Percentiles rank a stretch among this genome's conserved stretches.
phyloP scores from a whole-genome alignment of 176 grass and related monocot genomes.

The Musa itinerans region DNA sequence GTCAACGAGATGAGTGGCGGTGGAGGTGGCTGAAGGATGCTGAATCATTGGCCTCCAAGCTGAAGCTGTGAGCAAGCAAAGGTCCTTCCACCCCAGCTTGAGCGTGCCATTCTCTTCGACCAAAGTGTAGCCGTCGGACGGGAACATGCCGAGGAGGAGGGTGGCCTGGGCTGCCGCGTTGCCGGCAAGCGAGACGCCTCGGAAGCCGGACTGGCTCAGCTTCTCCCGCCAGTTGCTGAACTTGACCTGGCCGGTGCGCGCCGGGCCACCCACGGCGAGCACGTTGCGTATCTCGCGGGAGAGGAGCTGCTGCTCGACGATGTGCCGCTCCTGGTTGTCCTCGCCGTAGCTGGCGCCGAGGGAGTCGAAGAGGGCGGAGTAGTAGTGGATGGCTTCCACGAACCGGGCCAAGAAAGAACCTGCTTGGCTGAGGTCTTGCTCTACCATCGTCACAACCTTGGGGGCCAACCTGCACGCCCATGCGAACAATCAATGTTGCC shows the following conservation, averaged over 20 bases:
- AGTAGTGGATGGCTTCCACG: constrained; percentile 99
- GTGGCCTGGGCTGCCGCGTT: constrained; percentile 78
- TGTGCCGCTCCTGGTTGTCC: constrained; percentile 73
- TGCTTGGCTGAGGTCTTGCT: constrained; percentile 91
- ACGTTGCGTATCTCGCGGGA: constrained; percentile 93
- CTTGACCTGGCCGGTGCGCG: constrained; percentile 62
- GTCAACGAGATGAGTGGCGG: not conserved
- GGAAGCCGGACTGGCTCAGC: constrained; percentile 72
- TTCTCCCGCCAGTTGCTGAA: constrained; percentile 89
- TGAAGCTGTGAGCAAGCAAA: constrained; percentile 84
- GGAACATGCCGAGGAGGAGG: constrained; percentile 93
- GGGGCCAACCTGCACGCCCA: constrained; percentile 56
- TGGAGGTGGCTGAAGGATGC: not conserved
- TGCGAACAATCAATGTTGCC: not conserved
- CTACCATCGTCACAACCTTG: constrained; percentile 98
- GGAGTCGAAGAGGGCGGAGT: constrained; percentile 94
- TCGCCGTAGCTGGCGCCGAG: constrained; percentile 89
- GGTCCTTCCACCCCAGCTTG: constrained; percentile 96
- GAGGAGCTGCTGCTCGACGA: constrained; percentile 92
- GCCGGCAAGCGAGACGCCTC: constrained; percentile 55
- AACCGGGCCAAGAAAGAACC: constrained; percentile 85
- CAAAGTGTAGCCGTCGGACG: constrained; percentile 82
- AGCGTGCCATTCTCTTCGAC: constrained; percentile 81
- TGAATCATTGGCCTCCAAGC: constrained; percentile 60
- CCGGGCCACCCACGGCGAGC: constrained; percentile 74